A percentile compares a stretch with the other conserved stretches of the same genome.
phyloP scores from a whole-genome alignment of 208 protist genomes.

The Jaenimonas drosophilae region DNA sequence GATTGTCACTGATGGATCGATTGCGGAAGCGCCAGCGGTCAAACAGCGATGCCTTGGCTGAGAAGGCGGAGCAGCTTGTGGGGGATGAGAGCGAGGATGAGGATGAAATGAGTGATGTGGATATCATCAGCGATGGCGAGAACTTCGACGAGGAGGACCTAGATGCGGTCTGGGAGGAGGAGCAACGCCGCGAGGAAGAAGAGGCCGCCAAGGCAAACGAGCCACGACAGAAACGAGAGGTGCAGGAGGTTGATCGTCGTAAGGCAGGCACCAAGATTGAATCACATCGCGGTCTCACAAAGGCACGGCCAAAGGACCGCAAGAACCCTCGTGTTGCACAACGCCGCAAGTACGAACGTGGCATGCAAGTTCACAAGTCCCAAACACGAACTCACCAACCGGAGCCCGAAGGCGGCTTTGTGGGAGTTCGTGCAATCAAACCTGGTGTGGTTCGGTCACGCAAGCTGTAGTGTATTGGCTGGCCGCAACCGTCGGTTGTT shows the following conservation, averaged over 20 bases:
- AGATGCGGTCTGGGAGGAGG: conserved; percentile 59
- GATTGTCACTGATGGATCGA: conserved; percentile 72
- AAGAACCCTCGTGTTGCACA: conserved; percentile 84
- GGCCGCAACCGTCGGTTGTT: no score
- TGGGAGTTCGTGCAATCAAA: conserved; percentile 63
- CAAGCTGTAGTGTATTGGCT: conserved; percentile 10
- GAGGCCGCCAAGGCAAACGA: conserved; percentile 11
- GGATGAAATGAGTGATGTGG: background rate
- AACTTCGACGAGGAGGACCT: conserved; percentile 37
- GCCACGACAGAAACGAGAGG: conserved; percentile 19
- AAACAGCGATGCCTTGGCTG: conserved; percentile 5
- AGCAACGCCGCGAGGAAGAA: conserved; percentile 28
- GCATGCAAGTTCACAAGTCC: conserved; percentile 77
- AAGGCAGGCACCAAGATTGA: conserved; percentile 83
- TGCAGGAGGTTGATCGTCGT: conserved; percentile 64
- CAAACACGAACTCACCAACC: conserved; percentile 66
- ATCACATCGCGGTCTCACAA: conserved; percentile 82
- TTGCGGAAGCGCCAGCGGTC: conserved; percentile 45
- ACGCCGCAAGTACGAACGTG: conserved; percentile 82
- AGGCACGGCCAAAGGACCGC: conserved; percentile 80
- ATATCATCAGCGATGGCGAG: conserved; percentile 18
- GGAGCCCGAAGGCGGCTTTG: conserved; percentile 75
- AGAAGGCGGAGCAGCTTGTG: conserved; percentile 3
- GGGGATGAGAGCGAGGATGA: conserved; percentile 12
- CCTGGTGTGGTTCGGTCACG: conserved; percentile 53